These are phyloP conservation scores for Saprolegnia diclina DNA, from an alignment of 352 stramenopile species.

Conservation along the genomic window DNA sequence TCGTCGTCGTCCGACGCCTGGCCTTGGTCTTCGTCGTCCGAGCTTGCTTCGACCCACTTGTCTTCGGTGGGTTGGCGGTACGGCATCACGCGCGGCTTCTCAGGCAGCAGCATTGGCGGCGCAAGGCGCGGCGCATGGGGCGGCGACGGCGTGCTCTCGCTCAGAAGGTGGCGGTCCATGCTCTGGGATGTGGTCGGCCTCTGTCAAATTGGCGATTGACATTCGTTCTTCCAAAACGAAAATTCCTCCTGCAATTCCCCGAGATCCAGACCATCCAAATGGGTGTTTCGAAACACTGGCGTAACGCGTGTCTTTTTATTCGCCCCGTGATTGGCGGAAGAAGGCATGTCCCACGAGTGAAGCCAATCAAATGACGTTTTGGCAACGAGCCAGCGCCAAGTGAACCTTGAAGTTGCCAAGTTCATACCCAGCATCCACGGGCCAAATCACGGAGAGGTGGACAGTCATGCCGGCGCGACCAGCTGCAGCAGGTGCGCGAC, in stretches of 20 bases:
- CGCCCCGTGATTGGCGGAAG: background rate
- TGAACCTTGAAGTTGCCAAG: slow-evolving; percentile 6
- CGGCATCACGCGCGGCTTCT: slow-evolving; percentile 10
- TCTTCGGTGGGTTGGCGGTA: slow-evolving; percentile 1
- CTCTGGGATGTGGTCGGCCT: background rate
- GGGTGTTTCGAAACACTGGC: background rate
- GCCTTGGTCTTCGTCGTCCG: background rate
- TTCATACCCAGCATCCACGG: background rate
- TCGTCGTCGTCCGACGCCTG: slow-evolving; percentile 3
- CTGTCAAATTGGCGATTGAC: slow-evolving; percentile 1
- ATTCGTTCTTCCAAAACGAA: slow-evolving; percentile 8
- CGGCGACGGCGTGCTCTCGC: slow-evolving; percentile 9
- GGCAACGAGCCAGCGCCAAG: background rate
- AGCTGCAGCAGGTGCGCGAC: background rate
- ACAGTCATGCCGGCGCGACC: slow-evolving; percentile 4
- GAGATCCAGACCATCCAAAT: slow-evolving; percentile 12
- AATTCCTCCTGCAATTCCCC: background rate
- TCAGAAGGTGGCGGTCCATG: background rate
- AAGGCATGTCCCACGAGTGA: background rate
- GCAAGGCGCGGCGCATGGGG: background rate
- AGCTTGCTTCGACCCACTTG: slow-evolving; percentile 8
- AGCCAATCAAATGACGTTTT: background rate
- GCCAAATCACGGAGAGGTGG: background rate
- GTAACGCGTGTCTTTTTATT: slow-evolving; percentile 12
- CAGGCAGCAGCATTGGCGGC: background rate